Percentiles rank a stretch among this genome's conserved stretches.
These are phyloP conservation scores for Ophiocytium majus DNA, from an alignment of 352 stramenopile species.

Conservation along the genomic window DNA sequence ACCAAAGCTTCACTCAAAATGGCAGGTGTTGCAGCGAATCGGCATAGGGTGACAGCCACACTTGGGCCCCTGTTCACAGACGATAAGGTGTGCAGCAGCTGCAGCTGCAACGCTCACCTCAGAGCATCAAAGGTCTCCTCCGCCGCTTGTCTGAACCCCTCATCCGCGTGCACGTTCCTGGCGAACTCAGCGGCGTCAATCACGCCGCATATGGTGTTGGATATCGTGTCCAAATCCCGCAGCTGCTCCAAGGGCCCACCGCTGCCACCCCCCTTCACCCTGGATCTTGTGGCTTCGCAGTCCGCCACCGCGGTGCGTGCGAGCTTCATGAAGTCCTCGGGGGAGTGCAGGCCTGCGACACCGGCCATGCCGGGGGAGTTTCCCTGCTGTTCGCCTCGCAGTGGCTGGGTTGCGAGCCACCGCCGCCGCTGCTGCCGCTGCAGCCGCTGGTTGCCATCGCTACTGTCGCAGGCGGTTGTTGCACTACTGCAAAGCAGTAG, in stretches of 20 bases:
- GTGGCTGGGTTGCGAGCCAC: too few species aligned
- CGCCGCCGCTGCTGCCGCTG: too few species aligned
- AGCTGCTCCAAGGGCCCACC: neutral
- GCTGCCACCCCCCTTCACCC: neutral
- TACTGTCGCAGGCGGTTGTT: too few species aligned
- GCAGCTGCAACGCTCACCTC: constrained; percentile 18
- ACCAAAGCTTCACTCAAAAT: too few species aligned
- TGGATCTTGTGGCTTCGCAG: constrained; percentile 33
- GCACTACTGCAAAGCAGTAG: too few species aligned
- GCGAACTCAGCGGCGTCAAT: constrained; percentile 84
- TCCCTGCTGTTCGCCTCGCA: too few species aligned
- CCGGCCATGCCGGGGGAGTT: constrained; percentile 45
- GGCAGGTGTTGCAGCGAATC: too few species aligned
- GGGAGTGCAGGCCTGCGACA: constrained; percentile 47
- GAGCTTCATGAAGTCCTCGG: constrained; percentile 45
- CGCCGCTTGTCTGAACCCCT: constrained; percentile 68
- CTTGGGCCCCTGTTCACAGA: too few species aligned
- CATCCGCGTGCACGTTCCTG: constrained; percentile 72
- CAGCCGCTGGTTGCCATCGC: too few species aligned
- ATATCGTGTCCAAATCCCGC: constrained; percentile 73
- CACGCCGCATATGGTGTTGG: constrained; percentile 79
- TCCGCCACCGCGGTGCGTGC: constrained; percentile 29
- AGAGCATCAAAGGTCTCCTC: constrained; percentile 67
- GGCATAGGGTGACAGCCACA: too few species aligned
- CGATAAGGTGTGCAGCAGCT: too few species aligned